Base-by-base conservation (phyloP, 1,284 basidiomycete genomes). In the Moesziomyces globuligerus region DNA sequence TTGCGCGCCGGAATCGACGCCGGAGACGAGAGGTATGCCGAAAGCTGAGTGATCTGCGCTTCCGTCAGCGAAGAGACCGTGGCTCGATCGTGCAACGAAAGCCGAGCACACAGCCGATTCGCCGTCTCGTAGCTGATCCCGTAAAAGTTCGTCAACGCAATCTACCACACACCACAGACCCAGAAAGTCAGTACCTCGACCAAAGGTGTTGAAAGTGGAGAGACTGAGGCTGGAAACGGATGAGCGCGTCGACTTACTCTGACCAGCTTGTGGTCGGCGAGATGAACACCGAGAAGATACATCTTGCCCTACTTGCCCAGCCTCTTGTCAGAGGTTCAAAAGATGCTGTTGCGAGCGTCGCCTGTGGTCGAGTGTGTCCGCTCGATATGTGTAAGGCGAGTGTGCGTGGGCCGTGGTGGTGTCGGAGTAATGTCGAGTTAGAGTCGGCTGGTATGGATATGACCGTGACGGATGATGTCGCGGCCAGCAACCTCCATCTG, bases 11-110 rank as follows among this genome's bases (percentile, higher is more conserved):
- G 21, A 87, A 86, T 11, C 87, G 85, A 15, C 24, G 87, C 84
- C 0, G 93, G 93, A 0, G 92, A 91, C 1, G 92, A 93, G 13
- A 95, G 88, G 83, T 93, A 93, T 11, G 93, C 91, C 10, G 92
- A 90, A 17, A 95, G 87, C 34, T 89, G 86, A 15, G 91, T 94
- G 55, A 93, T 86, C 86, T 95, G 93, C 25, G 87, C 85, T 24
- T 91, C 89, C 11, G 90, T 89, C 24, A 95, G 85, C 77, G 91
- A 87, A 48, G 87, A 87, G 61, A 95, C 87, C 81, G 88, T 89
- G 83, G 90, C 89, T 53, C 86, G 86, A 85, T 84, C 81, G 83
- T 95, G 92, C 59, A 95, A 89, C 78, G 90, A 90, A 41, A 94
- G 87, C 57, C 93, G 90, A 4, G 93, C 92, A 83, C 93, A 94